These are phyloP conservation scores for Rhexocercosporidium sp. DNA, from an alignment of 2,329 filamentous ascomycete genomes.

Conservation along the genomic window DNA sequence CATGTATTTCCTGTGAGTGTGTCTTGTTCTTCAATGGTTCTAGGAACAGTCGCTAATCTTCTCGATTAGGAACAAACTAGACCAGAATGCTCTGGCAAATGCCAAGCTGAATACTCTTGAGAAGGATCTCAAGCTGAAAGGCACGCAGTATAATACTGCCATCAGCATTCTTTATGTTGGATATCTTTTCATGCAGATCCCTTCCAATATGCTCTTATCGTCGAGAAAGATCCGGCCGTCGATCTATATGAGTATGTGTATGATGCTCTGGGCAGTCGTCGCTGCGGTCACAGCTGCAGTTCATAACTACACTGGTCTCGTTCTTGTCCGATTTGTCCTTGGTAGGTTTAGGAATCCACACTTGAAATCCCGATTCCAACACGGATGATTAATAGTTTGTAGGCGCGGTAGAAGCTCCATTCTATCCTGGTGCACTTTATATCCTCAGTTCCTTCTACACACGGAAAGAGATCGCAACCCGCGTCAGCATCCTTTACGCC, in stretches of 20 bases:
- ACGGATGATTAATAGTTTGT: background rate
- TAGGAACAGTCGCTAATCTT: background rate
- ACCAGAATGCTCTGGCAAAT: constrained; percentile 61
- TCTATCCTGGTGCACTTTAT: constrained; percentile 52
- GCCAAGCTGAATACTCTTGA: constrained; percentile 59
- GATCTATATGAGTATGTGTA: constrained; percentile 42
- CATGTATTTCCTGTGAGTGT: constrained; percentile 33
- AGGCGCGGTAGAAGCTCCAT: background rate
- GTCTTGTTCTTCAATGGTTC: background rate
- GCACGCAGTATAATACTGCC: constrained; percentile 50
- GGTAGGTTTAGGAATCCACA: constrained; percentile 40
- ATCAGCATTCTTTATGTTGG: constrained; percentile 58
- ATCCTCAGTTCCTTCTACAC: constrained; percentile 61
- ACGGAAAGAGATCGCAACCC: constrained; percentile 50
- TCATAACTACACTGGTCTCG: constrained; percentile 46
- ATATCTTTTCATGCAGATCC: constrained; percentile 50
- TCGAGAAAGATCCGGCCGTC: constrained; percentile 43
- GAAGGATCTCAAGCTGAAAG: constrained; percentile 53
- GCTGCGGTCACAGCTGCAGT: constrained; percentile 44
- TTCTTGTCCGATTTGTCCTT: constrained; percentile 45
- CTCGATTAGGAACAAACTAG: constrained; percentile 29
- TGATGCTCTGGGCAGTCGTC: constrained; percentile 49
- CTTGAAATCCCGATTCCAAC: constrained; percentile 23
- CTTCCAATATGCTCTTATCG: constrained; percentile 52
- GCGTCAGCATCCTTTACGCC: constrained; percentile 52